Evolutionary conservation across 805 yeast species (phyloP).

Genomic region (Metschnikowia noctiluminum): DNA sequence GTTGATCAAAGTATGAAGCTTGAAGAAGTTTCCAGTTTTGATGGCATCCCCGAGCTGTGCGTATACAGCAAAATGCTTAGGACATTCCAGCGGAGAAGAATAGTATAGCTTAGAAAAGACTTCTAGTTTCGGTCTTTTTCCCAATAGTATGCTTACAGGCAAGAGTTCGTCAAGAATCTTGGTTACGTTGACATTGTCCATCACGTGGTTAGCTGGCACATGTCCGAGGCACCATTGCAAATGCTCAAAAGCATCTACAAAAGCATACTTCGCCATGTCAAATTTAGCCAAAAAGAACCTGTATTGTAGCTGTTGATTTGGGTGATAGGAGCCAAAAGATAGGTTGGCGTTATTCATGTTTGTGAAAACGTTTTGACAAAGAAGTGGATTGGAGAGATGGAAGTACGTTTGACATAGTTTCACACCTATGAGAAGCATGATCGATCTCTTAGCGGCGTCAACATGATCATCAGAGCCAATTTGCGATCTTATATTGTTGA

Average conservation of each 20-base stretch:
- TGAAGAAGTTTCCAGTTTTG: constrained; percentile 40
- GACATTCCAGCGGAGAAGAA: constrained; percentile 11
- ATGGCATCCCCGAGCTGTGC: constrained; percentile 35
- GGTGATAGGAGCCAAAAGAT: constrained; percentile 37
- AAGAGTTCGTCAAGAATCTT: constrained; percentile 46
- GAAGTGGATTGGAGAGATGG: constrained; percentile 49
- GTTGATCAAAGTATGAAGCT: constrained; percentile 30
- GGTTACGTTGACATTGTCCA: constrained; percentile 34
- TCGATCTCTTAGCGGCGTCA: constrained; percentile 41
- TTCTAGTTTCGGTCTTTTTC: constrained; percentile 44
- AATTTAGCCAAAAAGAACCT: constrained; percentile 54
- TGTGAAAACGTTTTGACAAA: constrained; percentile 60
- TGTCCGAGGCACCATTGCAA: constrained; percentile 51
- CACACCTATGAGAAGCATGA: constrained; percentile 52
- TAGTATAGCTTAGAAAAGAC: constrained; percentile 14
- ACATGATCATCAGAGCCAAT: constrained; percentile 36
- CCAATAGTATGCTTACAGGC: constrained; percentile 53
- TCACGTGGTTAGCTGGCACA: constrained; percentile 24
- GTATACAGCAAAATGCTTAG: constrained; percentile 32
- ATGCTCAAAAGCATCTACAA: constrained; percentile 47
- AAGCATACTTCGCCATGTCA: constrained; percentile 50
- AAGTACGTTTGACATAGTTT: constrained; percentile 56
- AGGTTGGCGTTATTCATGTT: constrained; percentile 54
- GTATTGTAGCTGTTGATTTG: constrained; percentile 47
- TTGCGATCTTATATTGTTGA: constrained; percentile 57